Conservation (phyloP, 768 basidiomycete genomes). For the Termitomyces sp. region DNA sequence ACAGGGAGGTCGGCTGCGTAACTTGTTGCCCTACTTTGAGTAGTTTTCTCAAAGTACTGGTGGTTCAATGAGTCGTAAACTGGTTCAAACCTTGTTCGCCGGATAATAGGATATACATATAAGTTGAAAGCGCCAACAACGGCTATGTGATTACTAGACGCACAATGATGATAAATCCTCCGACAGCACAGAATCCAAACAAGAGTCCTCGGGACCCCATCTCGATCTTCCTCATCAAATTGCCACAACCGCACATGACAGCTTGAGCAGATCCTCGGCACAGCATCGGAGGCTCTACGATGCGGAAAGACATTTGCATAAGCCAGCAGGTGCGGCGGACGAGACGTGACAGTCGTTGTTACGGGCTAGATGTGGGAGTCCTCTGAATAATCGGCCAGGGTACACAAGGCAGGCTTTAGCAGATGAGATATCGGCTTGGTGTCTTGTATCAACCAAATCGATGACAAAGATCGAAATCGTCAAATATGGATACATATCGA, state of each 20-base stretch:
- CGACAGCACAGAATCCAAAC: conserved; percentile 74
- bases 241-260: conserved; percentile 61
- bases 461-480: background rate
- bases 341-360: background rate
- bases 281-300: conserved; percentile 78
- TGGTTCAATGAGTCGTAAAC: background rate
- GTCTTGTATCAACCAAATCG: background rate
- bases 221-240: conserved; percentile 57
- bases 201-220: conserved; percentile 88
- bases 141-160: background rate
- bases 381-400: background rate
- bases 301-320: conserved; percentile 63
- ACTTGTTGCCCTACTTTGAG: background rate
- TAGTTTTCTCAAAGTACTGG: background rate
- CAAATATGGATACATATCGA: background rate
- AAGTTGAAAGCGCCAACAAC: background rate
- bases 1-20: background rate
- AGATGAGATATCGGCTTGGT: conserved; percentile 1
- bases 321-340: conserved; percentile 33
- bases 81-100: background rate
- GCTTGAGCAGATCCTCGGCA: conserved; percentile 78
- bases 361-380: background rate
- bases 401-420: conserved; percentile 1
- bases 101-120: background rate
- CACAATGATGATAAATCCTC: background rate